phyloP scores from a whole-genome alignment of 2,329 filamentous ascomycete genomes.

The Neoarthrinium moseri region DNA sequence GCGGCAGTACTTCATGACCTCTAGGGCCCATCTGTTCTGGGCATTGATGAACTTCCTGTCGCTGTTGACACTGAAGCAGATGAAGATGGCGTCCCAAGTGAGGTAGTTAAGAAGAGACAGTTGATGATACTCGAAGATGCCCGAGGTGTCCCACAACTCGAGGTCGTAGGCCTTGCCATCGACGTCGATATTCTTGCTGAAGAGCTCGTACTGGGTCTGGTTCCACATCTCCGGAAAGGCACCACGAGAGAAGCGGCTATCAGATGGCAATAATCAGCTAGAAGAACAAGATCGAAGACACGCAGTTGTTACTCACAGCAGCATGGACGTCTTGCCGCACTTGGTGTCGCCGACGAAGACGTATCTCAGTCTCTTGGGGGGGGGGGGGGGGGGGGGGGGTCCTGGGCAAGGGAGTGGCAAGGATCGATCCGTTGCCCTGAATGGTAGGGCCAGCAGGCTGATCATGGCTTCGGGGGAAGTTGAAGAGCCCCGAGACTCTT shows the following conservation, averaged over 20 bases:
- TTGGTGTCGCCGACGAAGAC: conserved; percentile 27
- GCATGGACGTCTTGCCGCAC: conserved; percentile 28
- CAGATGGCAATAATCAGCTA: neutral
- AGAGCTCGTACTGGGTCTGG: conserved; percentile 27
- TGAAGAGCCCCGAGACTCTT: conserved; percentile 18
- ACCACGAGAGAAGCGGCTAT: conserved; percentile 26
- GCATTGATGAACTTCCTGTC: conserved; percentile 23
- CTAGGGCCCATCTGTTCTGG: conserved; percentile 57
- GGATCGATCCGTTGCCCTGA: conserved; percentile 10
- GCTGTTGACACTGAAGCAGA: conserved; percentile 34
- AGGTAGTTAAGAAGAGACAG: conserved; percentile 26
- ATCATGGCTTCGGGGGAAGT: conserved; percentile 5
- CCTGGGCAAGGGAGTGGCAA: too few relatives aligned
- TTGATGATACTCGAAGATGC: conserved; percentile 23
- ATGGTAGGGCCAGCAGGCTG: conserved; percentile 7
- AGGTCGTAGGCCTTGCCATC: conserved; percentile 23
- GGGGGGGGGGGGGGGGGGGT: conserved; percentile 14
- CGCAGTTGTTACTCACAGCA: conserved; percentile 20
- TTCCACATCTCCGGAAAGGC: conserved; percentile 20
- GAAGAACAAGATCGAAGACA: neutral
- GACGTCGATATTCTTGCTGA: conserved; percentile 20
- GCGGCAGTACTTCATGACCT: conserved; percentile 65
- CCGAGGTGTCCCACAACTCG: conserved; percentile 30
- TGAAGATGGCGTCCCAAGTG: conserved; percentile 32
- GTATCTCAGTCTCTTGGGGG: conserved; percentile 25